Percentiles rank a stretch among this genome's conserved stretches.
These are phyloP conservation scores for Cryptococcus sp. DNA, from an alignment of 1,284 basidiomycete genomes.

Conservation along the genomic window DNA sequence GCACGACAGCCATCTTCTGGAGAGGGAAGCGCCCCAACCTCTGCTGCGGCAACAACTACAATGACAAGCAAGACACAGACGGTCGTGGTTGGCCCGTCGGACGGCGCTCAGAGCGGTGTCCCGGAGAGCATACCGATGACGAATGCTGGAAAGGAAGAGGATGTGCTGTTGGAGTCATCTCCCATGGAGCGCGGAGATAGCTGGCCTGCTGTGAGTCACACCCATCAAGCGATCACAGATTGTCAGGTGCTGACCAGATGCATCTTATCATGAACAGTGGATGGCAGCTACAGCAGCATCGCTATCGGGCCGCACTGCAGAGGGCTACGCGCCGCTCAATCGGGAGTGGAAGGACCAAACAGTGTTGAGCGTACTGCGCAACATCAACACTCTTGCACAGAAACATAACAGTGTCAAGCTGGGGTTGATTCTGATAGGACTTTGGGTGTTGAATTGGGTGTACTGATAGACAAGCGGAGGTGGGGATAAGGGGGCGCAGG, in stretches of 20 bases:
- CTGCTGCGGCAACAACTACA: not conserved
- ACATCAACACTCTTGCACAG: constrained; percentile 35
- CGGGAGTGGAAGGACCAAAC: constrained; percentile 33
- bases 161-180: constrained; percentile 5
- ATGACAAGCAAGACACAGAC: constrained; percentile 14
- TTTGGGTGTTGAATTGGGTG: constrained; percentile 50
- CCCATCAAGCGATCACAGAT: not conserved
- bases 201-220: constrained; percentile 27
- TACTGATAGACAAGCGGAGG: constrained; percentile 27
- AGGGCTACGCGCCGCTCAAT: constrained; percentile 24
- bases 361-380: constrained; percentile 23
- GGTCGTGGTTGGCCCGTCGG: constrained; percentile 29
- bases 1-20: not conserved
- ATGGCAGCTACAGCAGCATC: constrained; percentile 27
- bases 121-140: constrained; percentile 48
- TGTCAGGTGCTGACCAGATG: not conserved
- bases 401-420: constrained; percentile 43
- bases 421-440: constrained; percentile 39
- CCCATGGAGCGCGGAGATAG: constrained; percentile 17
- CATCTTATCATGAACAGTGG: constrained; percentile 26
- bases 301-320: constrained; percentile 16
- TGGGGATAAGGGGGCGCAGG: not conserved
- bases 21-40: not conserved
- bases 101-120: constrained; percentile 33
- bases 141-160: constrained; percentile 25